A percentile compares a stretch with the other conserved stretches of the same genome.
phyloP scores from a whole-genome alignment of 257 asterid genomes.

The Henckelia pumila region DNA sequence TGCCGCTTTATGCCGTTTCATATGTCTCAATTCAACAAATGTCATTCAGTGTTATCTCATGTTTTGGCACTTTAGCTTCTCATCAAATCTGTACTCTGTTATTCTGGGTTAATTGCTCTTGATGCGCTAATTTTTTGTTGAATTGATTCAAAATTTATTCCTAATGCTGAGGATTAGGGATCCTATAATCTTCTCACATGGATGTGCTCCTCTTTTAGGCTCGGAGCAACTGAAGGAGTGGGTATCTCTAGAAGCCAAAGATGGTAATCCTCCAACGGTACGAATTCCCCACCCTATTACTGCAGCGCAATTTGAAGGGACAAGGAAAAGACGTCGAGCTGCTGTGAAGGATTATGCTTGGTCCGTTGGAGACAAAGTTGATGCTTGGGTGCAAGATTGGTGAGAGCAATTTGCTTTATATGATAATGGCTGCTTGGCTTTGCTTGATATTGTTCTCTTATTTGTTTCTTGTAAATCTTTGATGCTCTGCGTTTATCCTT shows the following conservation, averaged over 20 bases:
- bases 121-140: background rate
- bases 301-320: slow-evolving; percentile 49
- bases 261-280: slow-evolving; percentile 49
- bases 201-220: slow-evolving; percentile 29
- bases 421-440: background rate
- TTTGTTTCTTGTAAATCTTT: background rate
- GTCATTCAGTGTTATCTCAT: background rate
- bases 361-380: slow-evolving; percentile 91
- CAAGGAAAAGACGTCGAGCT: slow-evolving; percentile 83
- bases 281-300: slow-evolving; percentile 71
- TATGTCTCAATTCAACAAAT: background rate
- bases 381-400: slow-evolving; percentile 78
- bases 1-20: no score
- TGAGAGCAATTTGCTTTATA: slow-evolving; percentile 30
- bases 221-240: slow-evolving; percentile 74
- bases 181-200: slow-evolving; percentile 11
- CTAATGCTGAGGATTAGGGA: background rate
- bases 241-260: slow-evolving; percentile 67
- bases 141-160: background rate
- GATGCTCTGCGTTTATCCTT: background rate
- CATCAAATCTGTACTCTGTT: background rate
- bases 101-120: background rate
- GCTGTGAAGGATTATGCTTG: slow-evolving; percentile 64
- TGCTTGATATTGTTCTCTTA: background rate
- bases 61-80: background rate